phyloP scores from a whole-genome alignment of 2,329 filamentous ascomycete species.

The Aspergillus thermomutatus region DNA sequence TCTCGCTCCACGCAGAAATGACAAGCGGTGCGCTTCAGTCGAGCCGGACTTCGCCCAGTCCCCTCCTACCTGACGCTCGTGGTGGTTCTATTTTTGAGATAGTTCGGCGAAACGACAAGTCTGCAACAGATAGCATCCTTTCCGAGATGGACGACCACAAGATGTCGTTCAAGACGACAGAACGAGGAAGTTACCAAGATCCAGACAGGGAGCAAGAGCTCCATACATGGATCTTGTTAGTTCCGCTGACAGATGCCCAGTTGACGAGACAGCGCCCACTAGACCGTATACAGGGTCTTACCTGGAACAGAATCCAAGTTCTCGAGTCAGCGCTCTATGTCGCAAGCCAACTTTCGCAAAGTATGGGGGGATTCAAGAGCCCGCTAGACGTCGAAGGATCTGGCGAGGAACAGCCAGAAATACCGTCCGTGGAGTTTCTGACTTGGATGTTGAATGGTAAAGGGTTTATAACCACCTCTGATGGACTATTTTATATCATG shows the following conservation, averaged over 20 bases:
- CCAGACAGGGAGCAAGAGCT: background rate
- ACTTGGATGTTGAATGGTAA: conserved; percentile 22
- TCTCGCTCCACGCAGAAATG: background rate
- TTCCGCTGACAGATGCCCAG: conserved; percentile 16
- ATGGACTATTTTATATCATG: background rate
- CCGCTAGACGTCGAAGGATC: background rate
- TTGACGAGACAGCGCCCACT: conserved; percentile 10
- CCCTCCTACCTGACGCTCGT: too few species aligned
- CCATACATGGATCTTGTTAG: conserved; percentile 7
- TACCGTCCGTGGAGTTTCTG: conserved; percentile 14
- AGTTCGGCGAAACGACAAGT: too few species aligned
- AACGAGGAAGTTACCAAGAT: background rate
- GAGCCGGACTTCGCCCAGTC: too few species aligned
- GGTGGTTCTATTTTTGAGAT: too few species aligned
- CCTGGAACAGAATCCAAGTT: conserved; percentile 8
- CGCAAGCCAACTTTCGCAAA: conserved; percentile 7
- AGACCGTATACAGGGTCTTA: conserved; percentile 4
- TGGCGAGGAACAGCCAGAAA: background rate
- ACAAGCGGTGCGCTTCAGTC: too few species aligned
- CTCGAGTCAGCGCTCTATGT: conserved; percentile 13
- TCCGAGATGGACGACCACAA: too few species aligned
- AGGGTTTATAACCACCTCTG: background rate
- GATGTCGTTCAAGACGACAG: too few species aligned
- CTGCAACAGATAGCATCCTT: too few species aligned
- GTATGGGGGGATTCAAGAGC: background rate